These are phyloP conservation scores for Penicillium freii DNA, from an alignment of 2,329 filamentous ascomycete species.

Conservation along the genomic window DNA sequence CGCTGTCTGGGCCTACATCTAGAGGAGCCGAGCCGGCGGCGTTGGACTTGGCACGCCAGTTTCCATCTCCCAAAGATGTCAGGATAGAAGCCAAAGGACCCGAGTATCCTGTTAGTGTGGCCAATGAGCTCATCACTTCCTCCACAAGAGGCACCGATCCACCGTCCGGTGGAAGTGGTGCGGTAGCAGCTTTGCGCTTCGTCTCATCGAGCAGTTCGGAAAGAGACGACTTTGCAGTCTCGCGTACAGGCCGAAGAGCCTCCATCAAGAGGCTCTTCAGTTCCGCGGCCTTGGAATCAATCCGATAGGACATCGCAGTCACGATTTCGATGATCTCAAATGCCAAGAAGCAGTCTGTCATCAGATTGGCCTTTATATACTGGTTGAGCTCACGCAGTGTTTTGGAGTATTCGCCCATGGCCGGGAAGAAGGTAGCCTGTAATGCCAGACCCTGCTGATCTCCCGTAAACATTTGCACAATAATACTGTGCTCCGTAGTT, in stretches of 20 bases:
- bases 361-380: conserved; percentile 81
- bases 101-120: conserved; percentile 83
- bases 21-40: conserved; percentile 71
- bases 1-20: conserved; percentile 84
- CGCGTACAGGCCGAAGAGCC: conserved; percentile 81
- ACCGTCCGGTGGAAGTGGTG: conserved; percentile 75
- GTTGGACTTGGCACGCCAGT: conserved; percentile 68
- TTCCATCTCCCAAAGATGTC: conserved; percentile 87
- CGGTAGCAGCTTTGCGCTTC: conserved; percentile 62
- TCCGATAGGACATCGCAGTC: conserved; percentile 70
- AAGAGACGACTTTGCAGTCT: conserved; percentile 85
- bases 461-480: conserved; percentile 78
- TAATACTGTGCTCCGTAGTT: conserved; percentile 83
- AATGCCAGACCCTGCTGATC: conserved; percentile 82
- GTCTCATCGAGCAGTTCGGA: conserved; percentile 81
- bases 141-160: conserved; percentile 73
- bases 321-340: conserved; percentile 95
- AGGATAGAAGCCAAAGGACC: conserved; percentile 84
- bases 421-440: conserved; percentile 71
- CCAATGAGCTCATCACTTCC: conserved; percentile 81
- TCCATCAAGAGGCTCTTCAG: conserved; percentile 80
- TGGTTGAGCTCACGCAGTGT: conserved; percentile 85
- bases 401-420: conserved; percentile 77
- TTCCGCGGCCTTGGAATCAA: conserved; percentile 81
- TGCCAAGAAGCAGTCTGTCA: conserved; percentile 89